A percentile compares a stretch with the other conserved stretches of the same genome.
phyloP scores from a whole-genome alignment of 2,329 filamentous ascomycete genomes.

The Didymosphaeria variabile region DNA sequence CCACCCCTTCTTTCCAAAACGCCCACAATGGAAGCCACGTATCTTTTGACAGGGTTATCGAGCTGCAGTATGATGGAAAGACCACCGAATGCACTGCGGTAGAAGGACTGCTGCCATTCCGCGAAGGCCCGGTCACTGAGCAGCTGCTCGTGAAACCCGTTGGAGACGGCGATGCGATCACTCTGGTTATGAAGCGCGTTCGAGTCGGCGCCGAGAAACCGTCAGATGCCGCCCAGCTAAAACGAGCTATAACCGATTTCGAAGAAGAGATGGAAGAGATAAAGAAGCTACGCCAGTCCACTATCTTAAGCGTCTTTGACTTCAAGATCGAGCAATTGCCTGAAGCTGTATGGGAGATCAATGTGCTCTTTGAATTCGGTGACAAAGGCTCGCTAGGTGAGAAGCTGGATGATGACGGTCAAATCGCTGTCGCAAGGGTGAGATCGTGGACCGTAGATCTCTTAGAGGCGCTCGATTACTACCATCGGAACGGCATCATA shows the following conservation, averaged over 20 bases:
- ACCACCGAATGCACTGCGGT: slow-evolving; percentile 75
- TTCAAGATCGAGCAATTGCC: slow-evolving; percentile 73
- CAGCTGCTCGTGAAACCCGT: slow-evolving; percentile 78
- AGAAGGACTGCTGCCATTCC: slow-evolving; percentile 70
- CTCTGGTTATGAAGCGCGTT: slow-evolving; percentile 70
- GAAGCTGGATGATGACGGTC: slow-evolving; percentile 79
- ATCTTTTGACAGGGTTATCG: slow-evolving; percentile 74
- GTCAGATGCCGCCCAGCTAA: slow-evolving; percentile 72
- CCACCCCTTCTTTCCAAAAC: slow-evolving; percentile 49
- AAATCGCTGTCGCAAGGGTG: slow-evolving; percentile 76
- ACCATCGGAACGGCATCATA: slow-evolving; percentile 83
- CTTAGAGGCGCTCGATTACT: slow-evolving; percentile 85
- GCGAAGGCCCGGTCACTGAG: slow-evolving; percentile 71
- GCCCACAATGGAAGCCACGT: slow-evolving; percentile 48
- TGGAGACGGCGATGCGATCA: slow-evolving; percentile 54
- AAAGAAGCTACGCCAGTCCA: slow-evolving; percentile 77
- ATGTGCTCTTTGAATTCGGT: slow-evolving; percentile 77
- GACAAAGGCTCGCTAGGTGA: slow-evolving; percentile 86
- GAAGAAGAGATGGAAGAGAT: slow-evolving; percentile 80
- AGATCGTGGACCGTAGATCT: slow-evolving; percentile 92
- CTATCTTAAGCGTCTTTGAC: slow-evolving; percentile 80
- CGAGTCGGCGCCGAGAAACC: slow-evolving; percentile 59
- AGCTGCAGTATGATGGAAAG: slow-evolving; percentile 69
- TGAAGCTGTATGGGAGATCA: slow-evolving; percentile 72
- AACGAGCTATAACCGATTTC: slow-evolving; percentile 77